Conservation (phyloP, 179 eudicot species). For the Kewa caespitosa region DNA sequence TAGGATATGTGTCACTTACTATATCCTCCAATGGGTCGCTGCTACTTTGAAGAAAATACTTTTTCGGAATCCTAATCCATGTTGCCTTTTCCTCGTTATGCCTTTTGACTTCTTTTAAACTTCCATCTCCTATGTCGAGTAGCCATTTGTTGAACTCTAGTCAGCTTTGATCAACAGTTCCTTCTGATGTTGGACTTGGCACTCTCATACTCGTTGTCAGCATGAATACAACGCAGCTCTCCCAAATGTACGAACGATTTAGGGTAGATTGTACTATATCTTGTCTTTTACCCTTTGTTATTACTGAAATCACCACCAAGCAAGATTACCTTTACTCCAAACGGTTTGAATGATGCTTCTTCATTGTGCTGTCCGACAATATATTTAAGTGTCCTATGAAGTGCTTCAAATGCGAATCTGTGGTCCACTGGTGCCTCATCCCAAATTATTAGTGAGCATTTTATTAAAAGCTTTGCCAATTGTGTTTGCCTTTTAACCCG, state of each 20-base stretch:
- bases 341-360: not conserved
- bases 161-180: not conserved
- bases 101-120: not conserved
- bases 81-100: not conserved
- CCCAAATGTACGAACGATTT: slow-evolving; percentile 3
- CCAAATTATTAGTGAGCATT: slow-evolving; percentile 15
- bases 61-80: not conserved
- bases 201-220: not conserved
- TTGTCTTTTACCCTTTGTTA: not conserved
- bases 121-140: not conserved
- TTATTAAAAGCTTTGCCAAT: not conserved
- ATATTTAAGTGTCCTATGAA: not conserved
- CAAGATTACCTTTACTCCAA: not conserved
- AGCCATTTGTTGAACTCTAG: not conserved
- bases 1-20: not conserved
- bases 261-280: not conserved
- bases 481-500: not conserved
- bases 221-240: not conserved
- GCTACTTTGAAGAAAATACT: not conserved
- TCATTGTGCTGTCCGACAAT: not conserved
- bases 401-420: slow-evolving; percentile 17
- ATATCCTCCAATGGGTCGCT: not conserved
- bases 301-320: not conserved
- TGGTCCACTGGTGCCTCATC: slow-evolving; percentile 23
- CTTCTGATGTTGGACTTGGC: not conserved